Conservation (phyloP, 768 basidiomycete genomes). For the Imleria badia region DNA sequence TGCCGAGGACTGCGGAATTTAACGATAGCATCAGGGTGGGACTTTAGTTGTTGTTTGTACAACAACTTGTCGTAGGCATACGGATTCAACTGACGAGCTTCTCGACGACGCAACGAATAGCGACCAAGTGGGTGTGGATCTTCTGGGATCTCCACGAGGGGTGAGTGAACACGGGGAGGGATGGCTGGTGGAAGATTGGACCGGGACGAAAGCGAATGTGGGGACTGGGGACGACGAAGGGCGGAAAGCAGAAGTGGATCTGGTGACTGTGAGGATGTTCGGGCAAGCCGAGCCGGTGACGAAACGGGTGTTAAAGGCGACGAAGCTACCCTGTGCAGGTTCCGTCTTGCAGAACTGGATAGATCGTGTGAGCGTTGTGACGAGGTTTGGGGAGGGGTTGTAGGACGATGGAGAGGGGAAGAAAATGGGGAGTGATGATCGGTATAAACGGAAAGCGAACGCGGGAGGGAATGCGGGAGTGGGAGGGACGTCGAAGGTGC, state of each 20-base stretch:
- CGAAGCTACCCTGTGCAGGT: not conserved
- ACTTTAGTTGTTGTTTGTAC: conserved; percentile 52
- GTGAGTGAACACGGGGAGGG: not conserved
- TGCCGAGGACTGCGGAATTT: conserved; percentile 41
- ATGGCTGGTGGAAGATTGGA: not conserved
- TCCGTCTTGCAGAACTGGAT: not conserved
- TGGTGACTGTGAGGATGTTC: conserved; percentile 16
- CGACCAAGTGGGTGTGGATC: conserved; percentile 29
- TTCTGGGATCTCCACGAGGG: conserved; percentile 11
- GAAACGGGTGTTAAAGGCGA: conserved; percentile 26
- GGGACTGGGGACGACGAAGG: not conserved
- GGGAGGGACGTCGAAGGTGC: conserved; percentile 1
- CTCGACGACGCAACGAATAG: conserved; percentile 57
- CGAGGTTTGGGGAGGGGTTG: conserved; percentile 20
- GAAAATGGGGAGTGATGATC: conserved; percentile 16
- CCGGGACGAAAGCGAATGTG: not conserved
- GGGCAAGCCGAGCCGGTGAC: conserved; percentile 10
- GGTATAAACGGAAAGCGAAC: conserved; percentile 15
- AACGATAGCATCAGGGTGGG: conserved; percentile 68
- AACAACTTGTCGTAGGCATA: conserved; percentile 53
- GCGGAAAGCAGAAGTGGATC: conserved; percentile 24
- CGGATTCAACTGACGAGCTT: conserved; percentile 57
- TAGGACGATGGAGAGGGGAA: conserved; percentile 8
- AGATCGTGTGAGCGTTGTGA: conserved; percentile 10
- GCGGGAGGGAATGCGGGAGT: conserved; percentile 2